Percentiles rank a stretch among this genome's conserved stretches.
Evolutionary conservation across 2,329 filamentous ascomycete genomes (phyloP).

Genomic region (Aspergillus pseudotamarii): DNA sequence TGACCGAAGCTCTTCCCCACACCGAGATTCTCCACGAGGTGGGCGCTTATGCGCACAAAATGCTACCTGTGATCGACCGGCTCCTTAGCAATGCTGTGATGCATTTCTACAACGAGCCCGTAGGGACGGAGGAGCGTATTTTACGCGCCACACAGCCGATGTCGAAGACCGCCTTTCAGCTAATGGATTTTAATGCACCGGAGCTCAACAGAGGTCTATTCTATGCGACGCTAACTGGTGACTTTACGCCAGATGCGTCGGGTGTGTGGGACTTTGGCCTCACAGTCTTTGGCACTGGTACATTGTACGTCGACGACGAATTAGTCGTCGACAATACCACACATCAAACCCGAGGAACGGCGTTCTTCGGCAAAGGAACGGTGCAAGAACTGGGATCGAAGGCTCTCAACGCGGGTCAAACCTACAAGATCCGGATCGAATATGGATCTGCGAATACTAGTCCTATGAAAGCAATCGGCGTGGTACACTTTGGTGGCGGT

Average conservation of each 20-base stretch:
- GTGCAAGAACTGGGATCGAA: conserved; percentile 58
- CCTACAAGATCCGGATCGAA: conserved; percentile 36
- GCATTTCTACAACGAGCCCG: conserved; percentile 22
- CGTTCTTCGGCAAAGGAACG: conserved; percentile 67
- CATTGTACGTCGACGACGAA: conserved; percentile 61
- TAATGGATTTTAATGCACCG: conserved; percentile 37
- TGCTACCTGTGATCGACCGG: conserved; percentile 34
- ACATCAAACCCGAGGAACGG: conserved; percentile 60
- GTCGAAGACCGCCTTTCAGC: conserved; percentile 40
- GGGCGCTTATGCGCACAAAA: conserved; percentile 34
- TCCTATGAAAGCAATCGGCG: conserved; percentile 27
- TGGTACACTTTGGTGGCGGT: conserved; percentile 27
- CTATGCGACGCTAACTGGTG: conserved; percentile 60
- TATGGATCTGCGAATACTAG: conserved; percentile 31
- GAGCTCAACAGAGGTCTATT: conserved; percentile 35
- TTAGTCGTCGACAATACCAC: conserved; percentile 64
- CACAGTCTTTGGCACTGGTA: conserved; percentile 63
- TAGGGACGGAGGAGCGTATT: conserved; percentile 25
- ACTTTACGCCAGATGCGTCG: conserved; percentile 58
- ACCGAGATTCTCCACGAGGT: conserved; percentile 16
- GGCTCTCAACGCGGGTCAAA: conserved; percentile 29
- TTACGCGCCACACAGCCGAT: conserved; percentile 23
- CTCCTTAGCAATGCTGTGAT: conserved; percentile 33
- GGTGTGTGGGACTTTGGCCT: conserved; percentile 63
- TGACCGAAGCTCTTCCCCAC: conserved; percentile 23